Percentiles rank a stretch among this genome's conserved stretches.
phyloP scores from a whole-genome alignment of 306 rosid genomes.

The Cicer yamashitae region DNA sequence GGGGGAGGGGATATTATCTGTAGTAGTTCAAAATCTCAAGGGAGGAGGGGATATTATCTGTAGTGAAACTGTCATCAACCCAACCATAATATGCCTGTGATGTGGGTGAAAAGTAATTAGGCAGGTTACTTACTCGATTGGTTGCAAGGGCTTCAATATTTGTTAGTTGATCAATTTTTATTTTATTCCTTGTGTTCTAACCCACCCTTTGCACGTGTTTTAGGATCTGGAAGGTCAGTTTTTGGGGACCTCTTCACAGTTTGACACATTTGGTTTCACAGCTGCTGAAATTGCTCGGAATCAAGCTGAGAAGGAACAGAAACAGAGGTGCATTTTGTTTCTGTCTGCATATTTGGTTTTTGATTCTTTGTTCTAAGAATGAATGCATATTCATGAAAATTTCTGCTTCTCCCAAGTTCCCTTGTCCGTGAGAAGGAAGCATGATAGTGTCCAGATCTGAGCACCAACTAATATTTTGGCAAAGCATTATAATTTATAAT shows the following conservation, averaged over 20 bases:
- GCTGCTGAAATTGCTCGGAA: conserved; percentile 84
- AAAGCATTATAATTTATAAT: neutral
- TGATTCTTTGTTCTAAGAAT: neutral
- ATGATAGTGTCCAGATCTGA: neutral
- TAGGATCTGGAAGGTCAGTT: conserved; percentile 87
- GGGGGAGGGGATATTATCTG: conserved; percentile 2
- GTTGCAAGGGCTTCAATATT: conserved; percentile 19
- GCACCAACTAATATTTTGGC: conserved; percentile 2
- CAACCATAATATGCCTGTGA: conserved; percentile 12
- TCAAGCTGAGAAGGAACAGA: conserved; percentile 91
- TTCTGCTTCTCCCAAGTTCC: neutral
- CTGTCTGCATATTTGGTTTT: conserved; percentile 22
- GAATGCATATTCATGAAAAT: neutral
- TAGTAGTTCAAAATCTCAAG: conserved; percentile 29
- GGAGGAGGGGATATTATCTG: conserved; percentile 12
- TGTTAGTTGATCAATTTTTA: conserved; percentile 20
- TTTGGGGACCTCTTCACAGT: conserved; percentile 83
- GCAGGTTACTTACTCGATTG: conserved; percentile 8
- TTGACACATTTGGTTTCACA: conserved; percentile 92
- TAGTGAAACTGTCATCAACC: conserved; percentile 18
- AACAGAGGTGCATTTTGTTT: conserved; percentile 66
- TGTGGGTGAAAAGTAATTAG: conserved; percentile 23
- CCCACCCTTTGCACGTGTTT: conserved; percentile 32
- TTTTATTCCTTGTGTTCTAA: conserved; percentile 26
- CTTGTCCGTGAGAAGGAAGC: neutral